Base-by-base conservation (phyloP, 1,284 basidiomycete genomes). In the Cystobasidium pallidum region DNA sequence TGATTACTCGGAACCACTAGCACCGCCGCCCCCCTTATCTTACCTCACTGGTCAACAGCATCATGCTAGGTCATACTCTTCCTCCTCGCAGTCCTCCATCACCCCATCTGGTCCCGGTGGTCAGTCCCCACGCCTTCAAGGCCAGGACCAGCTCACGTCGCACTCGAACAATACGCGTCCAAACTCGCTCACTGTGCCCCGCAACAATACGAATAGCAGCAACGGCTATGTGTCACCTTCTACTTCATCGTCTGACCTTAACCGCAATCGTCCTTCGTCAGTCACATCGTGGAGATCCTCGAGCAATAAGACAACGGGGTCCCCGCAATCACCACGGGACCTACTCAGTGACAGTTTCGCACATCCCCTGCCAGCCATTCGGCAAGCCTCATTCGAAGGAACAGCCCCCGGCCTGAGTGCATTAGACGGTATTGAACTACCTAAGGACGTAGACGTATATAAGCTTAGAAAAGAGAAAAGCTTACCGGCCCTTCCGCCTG, bases 1-100 rank as follows among this genome's bases (percentile, higher is more conserved):
- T 24, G 68, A 71, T 36, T 71, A 71, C 36, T 71, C 70, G 13
- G 63, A 72, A 39, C 70, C 70, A 1, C 34, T 72, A 24, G 63
- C 70, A 21, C 70, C 70, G 15, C 70, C 70, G 11, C 70, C 70
- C 15, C 54, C 70, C 13, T 41, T 72, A 0, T 72, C 70, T 10
- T 72, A 66, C 28, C 63, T 72, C 17, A 72, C 70, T 28, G 70
- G 70, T 13, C 70, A 72, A 30, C 45, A 71, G 26, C 68, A 59
- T 3, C 68, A 64, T 45, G 39, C 57, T 2, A 45, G 68, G 13
- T 64, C 68, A 3, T 63, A 62, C 36, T 71, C 68, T 28, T 71
- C 68, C 10, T 71, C 68, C 15, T 71, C 68, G 13, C 68, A 71
- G 26, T 64, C 68, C 3, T 68, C 66, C 8, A 51, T 45, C 26